Evolutionary conservation across 1,284 basidiomycete genomes (phyloP), one percentile per base, ranked within the genome.

Genomic region (Ceratobasidium sp.): DNA sequence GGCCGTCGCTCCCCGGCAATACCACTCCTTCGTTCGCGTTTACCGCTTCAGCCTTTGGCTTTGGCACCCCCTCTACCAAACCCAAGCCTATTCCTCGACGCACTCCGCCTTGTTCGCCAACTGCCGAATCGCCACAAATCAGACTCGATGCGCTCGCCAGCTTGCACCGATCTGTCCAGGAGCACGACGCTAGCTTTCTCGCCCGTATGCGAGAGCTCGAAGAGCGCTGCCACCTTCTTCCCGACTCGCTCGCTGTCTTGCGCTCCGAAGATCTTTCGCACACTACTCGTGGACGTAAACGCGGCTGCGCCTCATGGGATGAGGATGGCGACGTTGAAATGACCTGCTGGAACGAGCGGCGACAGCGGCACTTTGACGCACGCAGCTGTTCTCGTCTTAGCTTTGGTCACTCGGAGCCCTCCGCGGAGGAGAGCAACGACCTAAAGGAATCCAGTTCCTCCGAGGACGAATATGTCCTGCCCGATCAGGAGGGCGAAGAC

Each of bases 161-260:
- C 26, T 28, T 69, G 5, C 65, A 69, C 41, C 50, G 65, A 21
- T 69, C 65, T 30, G 52, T 69, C 52, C 50, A 69, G 65, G 52
- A 69, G 52, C 65, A 69, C 9, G 65, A 69, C 52, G 65, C 52
- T 5, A 53, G 28, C 52, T 55, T 69, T 34, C 65, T 69, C 9
- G 65, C 65, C 34, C 65, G 65, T 4, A 69, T 69, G 65, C 65
- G 65, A 43, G 65, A 69, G 50, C 65, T 69, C 8, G 65, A 69
- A 52, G 52, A 69, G 28, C 65, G 65, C 23, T 69, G 65, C 30
- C 50, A 69, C 21, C 43, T 69, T 12, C 52, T 69, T 26, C 65
- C 65, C 41, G 65, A 57, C 43, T 69, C 65, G 21, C 65, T 69
- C n/a, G 30, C 62, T 8, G 65, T 50, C 23, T 23, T 69, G 26